Percentiles rank a stretch among this genome's conserved stretches.
These are phyloP conservation scores for Paraleonurus japonicus DNA, from an alignment of 257 asterid genomes.

Conservation along the genomic window DNA sequence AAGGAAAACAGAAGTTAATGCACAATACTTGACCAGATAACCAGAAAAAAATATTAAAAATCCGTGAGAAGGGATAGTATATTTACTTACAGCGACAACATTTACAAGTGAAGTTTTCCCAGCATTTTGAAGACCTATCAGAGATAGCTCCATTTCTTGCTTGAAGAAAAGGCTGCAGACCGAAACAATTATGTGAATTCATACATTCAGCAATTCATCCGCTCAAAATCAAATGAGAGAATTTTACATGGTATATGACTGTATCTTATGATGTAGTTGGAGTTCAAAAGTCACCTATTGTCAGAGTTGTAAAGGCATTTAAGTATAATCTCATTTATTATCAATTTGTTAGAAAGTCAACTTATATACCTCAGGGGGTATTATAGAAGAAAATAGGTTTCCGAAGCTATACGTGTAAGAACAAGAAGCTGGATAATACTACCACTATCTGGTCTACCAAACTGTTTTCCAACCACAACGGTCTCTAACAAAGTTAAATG, in stretches of 20 bases:
- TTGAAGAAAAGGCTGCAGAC: slow-evolving; percentile 84
- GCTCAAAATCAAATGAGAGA: not conserved
- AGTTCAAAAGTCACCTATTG: not conserved
- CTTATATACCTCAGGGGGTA: not conserved
- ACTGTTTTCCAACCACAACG: not conserved
- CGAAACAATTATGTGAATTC: slow-evolving; percentile 10
- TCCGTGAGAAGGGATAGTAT: not conserved
- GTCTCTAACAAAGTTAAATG: not conserved
- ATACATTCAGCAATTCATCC: not conserved
- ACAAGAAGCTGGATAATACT: not conserved
- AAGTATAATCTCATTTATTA: not conserved
- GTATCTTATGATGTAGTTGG: not conserved
- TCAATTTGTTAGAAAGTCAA: not conserved
- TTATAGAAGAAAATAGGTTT: not conserved
- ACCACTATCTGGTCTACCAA: not conserved
- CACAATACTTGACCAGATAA: slow-evolving; percentile 19
- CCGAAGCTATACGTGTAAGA: not conserved
- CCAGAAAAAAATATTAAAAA: not conserved
- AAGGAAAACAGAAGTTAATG: slow-evolving; percentile 15
- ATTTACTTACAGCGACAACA: slow-evolving; percentile 85
- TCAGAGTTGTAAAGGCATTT: not conserved
- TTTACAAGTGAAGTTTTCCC: slow-evolving; percentile 98
- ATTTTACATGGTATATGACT: not conserved
- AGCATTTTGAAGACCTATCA: slow-evolving; percentile 98
- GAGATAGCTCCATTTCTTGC: slow-evolving; percentile 99